Base-by-base conservation (phyloP, 768 basidiomycete species). In the Daedaleopsis sinensis region DNA sequence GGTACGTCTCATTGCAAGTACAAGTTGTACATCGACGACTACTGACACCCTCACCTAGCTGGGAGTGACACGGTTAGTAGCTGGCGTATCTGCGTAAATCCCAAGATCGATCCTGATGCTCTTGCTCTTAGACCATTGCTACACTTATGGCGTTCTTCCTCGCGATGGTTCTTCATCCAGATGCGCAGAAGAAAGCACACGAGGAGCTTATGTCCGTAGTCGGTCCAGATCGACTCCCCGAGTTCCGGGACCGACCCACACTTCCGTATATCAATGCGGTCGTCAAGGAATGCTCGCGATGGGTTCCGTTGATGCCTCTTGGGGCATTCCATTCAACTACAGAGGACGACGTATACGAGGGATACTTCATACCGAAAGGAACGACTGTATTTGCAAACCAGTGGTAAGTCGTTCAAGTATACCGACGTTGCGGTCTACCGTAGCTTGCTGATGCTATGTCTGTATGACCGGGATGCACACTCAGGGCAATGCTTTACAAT, bases 131-230 rank as follows among this genome's bases (percentile, higher is more conserved):
- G 68, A 61, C 62, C 1, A 19, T 24, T 18, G 39, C 64, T 3
- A 42, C 64, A 6, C 35, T 68, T 3, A 16, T 52, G 32, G 46
- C 66, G 10, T 68, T 70, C 46, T 63, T 58, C 35, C 61, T 71
- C 12, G 69, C 68, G 1, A 67, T 71, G 67, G 50, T 59, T 1
- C 56, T 64, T 19, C 57, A 56, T 57, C 78, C 77, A 0, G 66
- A 72, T 6, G 64, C 73, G 5, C 73, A 74, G 39, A 62, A 52
- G 3, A 68, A 67, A 27, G 76, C 75, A 7, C 74, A 74, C 11
- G 72, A 62, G 18, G 78, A 79, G 58, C 60, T 78, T 3, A 75
- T 78, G 57, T 74, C 75, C 7, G 75, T 74, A 27, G 63, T 77
- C 4, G 77, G 78, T 13, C 48, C 56, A 6, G 67, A 74, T 15